These are phyloP conservation scores for Aspergillus affinis DNA, from an alignment of 495 filamentous ascomycete species.

Conservation along the genomic window DNA sequence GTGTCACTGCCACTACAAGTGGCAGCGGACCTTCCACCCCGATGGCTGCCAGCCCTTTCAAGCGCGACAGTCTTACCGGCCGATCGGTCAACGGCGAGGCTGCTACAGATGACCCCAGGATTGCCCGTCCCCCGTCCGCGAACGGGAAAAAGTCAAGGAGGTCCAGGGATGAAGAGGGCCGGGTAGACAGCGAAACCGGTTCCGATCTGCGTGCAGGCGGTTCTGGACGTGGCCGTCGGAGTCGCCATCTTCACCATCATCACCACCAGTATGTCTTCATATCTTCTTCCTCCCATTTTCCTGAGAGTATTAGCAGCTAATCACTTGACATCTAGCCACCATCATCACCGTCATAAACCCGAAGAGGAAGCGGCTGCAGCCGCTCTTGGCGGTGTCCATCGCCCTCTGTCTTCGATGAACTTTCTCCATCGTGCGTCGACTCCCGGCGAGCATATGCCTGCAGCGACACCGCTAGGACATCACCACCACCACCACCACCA, in stretches of 20 bases:
- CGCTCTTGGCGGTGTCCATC: slow-evolving; percentile 27
- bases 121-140: slow-evolving; percentile 49
- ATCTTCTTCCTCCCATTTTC: slow-evolving; percentile 7
- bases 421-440: slow-evolving; percentile 39
- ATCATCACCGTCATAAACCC: slow-evolving; percentile 73
- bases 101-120: slow-evolving; percentile 34
- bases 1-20: slow-evolving; percentile 52
- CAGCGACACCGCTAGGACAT: slow-evolving; percentile 30
- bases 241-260: slow-evolving; percentile 55
- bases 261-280: slow-evolving; percentile 57
- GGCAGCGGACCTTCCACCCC: slow-evolving; percentile 57
- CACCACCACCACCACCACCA: slow-evolving; percentile 53
- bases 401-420: slow-evolving; percentile 30
- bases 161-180: slow-evolving; percentile 54
- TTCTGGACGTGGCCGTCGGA: slow-evolving; percentile 55
- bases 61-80: slow-evolving; percentile 40
- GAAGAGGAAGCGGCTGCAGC: slow-evolving; percentile 56
- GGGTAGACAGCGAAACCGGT: slow-evolving; percentile 60
- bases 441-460: slow-evolving; percentile 36
- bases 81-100: slow-evolving; percentile 38
- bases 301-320: slow-evolving; percentile 20
- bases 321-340: slow-evolving; percentile 50
- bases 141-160: slow-evolving; percentile 56
- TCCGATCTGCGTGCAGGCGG: slow-evolving; percentile 58
- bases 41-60: slow-evolving; percentile 55